phyloP scores from a whole-genome alignment of 768 basidiomycete species.

The Paxillus rubicundulus region DNA sequence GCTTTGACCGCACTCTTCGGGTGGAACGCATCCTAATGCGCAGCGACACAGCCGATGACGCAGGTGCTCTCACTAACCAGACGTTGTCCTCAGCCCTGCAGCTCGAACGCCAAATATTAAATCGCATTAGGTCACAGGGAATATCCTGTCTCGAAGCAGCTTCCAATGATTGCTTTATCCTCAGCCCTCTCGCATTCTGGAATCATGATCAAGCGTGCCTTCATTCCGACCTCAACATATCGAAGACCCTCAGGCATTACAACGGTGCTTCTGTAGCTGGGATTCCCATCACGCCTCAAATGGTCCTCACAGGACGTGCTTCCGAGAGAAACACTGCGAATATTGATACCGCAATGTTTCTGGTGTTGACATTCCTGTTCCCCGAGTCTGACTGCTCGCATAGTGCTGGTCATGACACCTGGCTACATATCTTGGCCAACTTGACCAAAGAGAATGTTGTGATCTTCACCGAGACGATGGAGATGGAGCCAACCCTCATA shows the following conservation, averaged over 20 bases:
- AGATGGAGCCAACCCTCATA: constrained; percentile 43
- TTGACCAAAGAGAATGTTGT: constrained; percentile 37
- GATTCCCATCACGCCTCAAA: constrained; percentile 63
- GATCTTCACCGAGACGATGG: constrained; percentile 39
- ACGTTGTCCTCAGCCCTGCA: constrained; percentile 63
- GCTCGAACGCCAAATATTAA: constrained; percentile 57
- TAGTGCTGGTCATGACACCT: constrained; percentile 57
- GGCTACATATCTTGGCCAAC: constrained; percentile 55
- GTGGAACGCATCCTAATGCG: constrained; percentile 76
- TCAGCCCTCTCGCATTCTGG: constrained; percentile 80
- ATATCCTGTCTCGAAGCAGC: constrained; percentile 54
- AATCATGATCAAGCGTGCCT: constrained; percentile 55
- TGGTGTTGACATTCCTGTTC: constrained; percentile 83
- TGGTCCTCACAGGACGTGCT: constrained; percentile 72
- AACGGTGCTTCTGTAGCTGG: constrained; percentile 58
- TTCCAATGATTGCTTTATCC: constrained; percentile 59
- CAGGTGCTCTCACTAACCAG: constrained; percentile 56
- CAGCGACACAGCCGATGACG: constrained; percentile 40
- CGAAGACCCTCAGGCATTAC: constrained; percentile 54
- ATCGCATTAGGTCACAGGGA: constrained; percentile 38
- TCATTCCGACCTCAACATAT: constrained; percentile 51
- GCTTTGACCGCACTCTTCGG: constrained; percentile 64
- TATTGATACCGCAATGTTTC: constrained; percentile 64
- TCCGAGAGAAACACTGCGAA: constrained; percentile 49
- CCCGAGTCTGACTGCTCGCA: constrained; percentile 69